These are phyloP conservation scores for Xylariaceae sp. DNA, from an alignment of 2,329 filamentous ascomycete species.

Conservation along the genomic window DNA sequence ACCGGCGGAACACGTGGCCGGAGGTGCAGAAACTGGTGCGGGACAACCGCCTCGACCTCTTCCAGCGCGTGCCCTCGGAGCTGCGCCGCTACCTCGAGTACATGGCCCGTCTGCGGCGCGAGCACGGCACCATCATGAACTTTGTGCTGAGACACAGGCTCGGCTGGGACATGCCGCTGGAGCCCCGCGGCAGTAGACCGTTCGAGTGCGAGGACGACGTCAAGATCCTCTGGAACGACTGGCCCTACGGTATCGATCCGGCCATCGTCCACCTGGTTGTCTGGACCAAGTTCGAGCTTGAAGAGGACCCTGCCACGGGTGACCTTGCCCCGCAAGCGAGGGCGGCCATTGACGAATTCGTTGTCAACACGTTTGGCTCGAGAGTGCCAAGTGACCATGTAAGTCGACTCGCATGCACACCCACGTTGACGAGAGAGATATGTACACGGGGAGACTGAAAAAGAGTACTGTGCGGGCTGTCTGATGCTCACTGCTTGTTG, in stretches of 20 bases:
- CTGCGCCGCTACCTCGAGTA: conserved; percentile 73
- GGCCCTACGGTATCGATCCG: conserved; percentile 81
- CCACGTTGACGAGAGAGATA: too few relatives aligned
- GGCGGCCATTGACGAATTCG: conserved; percentile 63
- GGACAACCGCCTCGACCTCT: conserved; percentile 65
- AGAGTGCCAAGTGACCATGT: conserved; percentile 48
- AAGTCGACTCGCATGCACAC: too few relatives aligned
- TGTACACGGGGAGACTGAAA: too few relatives aligned
- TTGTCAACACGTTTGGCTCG: conserved; percentile 59
- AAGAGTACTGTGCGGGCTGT: not conserved
- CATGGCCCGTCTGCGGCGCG: conserved; percentile 54
- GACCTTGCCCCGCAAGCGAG: conserved; percentile 62
- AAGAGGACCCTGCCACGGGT: conserved; percentile 59
- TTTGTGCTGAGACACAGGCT: conserved; percentile 70
- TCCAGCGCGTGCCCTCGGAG: conserved; percentile 71
- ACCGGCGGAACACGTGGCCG: conserved; percentile 61
- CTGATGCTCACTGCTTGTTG: not conserved
- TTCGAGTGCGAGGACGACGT: conserved; percentile 51
- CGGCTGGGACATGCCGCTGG: conserved; percentile 53
- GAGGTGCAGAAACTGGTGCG: conserved; percentile 58
- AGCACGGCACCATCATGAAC: conserved; percentile 70
- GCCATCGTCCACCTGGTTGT: conserved; percentile 80
- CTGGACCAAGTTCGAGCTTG: conserved; percentile 84
- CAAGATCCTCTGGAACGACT: conserved; percentile 82
- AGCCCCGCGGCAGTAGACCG: conserved; percentile 30